These are phyloP conservation scores for Brassica rapa DNA, from an alignment of 345 rosid species.

Conservation along the genomic window DNA sequence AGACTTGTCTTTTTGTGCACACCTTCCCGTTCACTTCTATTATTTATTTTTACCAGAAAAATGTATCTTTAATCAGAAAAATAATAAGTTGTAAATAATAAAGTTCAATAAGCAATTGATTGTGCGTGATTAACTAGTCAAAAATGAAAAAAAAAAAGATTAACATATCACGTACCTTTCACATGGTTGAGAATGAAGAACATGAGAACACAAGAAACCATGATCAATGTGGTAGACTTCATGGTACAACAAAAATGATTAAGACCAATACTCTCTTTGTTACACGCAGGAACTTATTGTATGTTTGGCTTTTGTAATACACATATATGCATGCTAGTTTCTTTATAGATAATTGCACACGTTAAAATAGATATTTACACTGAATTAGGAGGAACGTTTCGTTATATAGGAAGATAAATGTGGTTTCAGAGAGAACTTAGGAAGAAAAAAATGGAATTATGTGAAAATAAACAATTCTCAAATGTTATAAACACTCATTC, in stretches of 20 bases:
- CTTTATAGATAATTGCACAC: not conserved
- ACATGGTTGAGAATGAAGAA: not conserved
- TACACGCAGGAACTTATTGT: not conserved
- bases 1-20: not conserved
- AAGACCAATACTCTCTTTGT: not conserved
- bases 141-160: too few species aligned
- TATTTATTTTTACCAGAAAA: too few species aligned
- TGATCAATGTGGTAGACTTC: constrained; percentile 11
- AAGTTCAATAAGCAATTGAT: not conserved
- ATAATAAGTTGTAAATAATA: not conserved
- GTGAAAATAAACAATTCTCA: not conserved
- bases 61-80: too few species aligned
- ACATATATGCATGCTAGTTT: not conserved
- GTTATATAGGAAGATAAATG: not conserved
- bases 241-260: not conserved
- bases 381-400: not conserved
- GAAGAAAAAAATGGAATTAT: not conserved
- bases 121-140: not conserved
- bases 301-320: not conserved
- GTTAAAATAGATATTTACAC: not conserved
- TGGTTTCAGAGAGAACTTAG: not conserved
- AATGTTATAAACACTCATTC: constrained; percentile 1
- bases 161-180: not conserved
- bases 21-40: not conserved
- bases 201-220: constrained; percentile 10